phyloP scores from a whole-genome alignment of 495 filamentous ascomycete genomes.

The Aspergillus heteromorphus region DNA sequence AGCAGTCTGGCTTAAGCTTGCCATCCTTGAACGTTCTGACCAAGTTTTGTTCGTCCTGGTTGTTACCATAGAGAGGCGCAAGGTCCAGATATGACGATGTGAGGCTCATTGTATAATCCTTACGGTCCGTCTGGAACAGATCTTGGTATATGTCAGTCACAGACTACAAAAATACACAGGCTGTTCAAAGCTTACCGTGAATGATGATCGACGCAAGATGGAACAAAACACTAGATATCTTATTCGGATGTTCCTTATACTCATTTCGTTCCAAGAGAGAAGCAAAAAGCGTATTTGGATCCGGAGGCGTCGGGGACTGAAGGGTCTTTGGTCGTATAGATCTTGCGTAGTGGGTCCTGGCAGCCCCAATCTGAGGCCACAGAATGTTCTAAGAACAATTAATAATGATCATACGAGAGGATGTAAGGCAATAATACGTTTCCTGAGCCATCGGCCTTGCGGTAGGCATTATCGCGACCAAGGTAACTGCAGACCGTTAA shows the following conservation, averaged over 20 bases:
- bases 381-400: slow-evolving; percentile 44
- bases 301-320: slow-evolving; percentile 61
- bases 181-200: slow-evolving; percentile 48
- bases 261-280: slow-evolving; percentile 59
- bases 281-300: slow-evolving; percentile 75
- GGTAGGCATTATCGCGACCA: slow-evolving; percentile 51
- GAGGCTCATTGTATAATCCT: slow-evolving; percentile 53
- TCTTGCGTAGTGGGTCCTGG: slow-evolving; percentile 64
- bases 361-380: slow-evolving; percentile 60
- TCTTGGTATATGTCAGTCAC: slow-evolving; percentile 36
- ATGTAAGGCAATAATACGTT: slow-evolving; percentile 40
- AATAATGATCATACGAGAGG: not conserved
- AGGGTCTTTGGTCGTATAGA: slow-evolving; percentile 61
- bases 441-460: slow-evolving; percentile 63
- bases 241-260: slow-evolving; percentile 64
- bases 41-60: slow-evolving; percentile 63
- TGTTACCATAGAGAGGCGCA: slow-evolving; percentile 80
- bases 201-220: slow-evolving; percentile 89
- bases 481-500: slow-evolving; percentile 40
- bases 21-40: slow-evolving; percentile 79
- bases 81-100: slow-evolving; percentile 86
- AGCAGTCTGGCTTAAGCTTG: slow-evolving; percentile 78
- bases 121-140: slow-evolving; percentile 57
- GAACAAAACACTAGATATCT: slow-evolving; percentile 83
- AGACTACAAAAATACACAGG: not conserved